Percentiles rank a stretch among this genome's conserved stretches.
Evolutionary conservation across 139 green algal genomes (phyloP).

Genomic region (Diplosphaera chodatii): DNA sequence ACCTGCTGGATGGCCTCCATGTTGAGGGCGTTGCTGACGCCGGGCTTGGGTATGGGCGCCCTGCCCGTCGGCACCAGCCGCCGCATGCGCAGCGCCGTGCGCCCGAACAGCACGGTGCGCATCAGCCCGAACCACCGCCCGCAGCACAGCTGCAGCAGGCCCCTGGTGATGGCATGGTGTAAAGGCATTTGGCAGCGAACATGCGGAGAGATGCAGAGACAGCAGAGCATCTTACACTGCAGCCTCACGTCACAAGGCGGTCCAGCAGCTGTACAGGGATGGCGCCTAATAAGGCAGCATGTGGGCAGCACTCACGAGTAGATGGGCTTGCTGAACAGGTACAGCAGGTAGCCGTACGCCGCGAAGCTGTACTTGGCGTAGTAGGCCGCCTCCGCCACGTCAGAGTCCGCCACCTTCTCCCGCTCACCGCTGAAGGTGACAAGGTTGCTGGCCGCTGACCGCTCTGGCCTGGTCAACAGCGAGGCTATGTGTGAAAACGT

Average conservation of each 20-base stretch:
- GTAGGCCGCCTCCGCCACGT: conserved; percentile 25
- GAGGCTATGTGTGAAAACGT: too few species aligned
- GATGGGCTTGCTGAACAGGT: conserved; percentile 24
- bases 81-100: not conserved
- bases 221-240: too few species aligned
- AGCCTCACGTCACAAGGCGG: too few species aligned
- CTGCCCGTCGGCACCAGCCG: not conserved
- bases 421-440: not conserved
- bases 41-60: conserved; percentile 13
- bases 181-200: too few species aligned
- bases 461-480: conserved; percentile 18
- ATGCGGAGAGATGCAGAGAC: too few species aligned
- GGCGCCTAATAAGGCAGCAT: too few species aligned
- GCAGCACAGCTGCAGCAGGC: conserved; percentile 30
- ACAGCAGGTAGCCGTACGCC: conserved; percentile 48
- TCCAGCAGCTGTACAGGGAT: too few species aligned
- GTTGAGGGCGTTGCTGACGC: conserved; percentile 31
- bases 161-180: not conserved
- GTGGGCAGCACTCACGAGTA: not conserved
- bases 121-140: conserved; percentile 29
- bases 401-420: conserved; percentile 7
- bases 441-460: not conserved
- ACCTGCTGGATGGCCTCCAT: conserved; percentile 44
- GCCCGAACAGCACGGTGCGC: not conserved
- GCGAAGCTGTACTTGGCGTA: conserved; percentile 45